Evolutionary conservation across 176 grass and related monocot species (phyloP).

Genomic region (Oryza meridionalis): DNA sequence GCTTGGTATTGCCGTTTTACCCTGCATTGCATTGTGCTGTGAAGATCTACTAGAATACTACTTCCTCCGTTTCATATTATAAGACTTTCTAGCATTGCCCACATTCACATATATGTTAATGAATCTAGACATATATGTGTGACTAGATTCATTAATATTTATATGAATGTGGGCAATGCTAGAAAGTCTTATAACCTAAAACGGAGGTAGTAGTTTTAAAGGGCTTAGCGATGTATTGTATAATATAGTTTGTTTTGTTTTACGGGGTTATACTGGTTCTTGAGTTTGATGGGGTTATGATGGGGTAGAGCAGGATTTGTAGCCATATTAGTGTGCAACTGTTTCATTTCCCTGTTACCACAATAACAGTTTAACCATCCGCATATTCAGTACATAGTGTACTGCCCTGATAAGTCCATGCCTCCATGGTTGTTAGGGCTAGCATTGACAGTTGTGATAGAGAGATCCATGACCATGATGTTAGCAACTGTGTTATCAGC

Average conservation of each 20-base stretch:
- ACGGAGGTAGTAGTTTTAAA: neutral
- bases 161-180: too few relatives aligned
- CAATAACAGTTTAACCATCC: neutral
- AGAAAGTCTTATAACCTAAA: too few relatives aligned
- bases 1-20: neutral
- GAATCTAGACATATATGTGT: too few relatives aligned
- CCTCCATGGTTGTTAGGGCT: neutral
- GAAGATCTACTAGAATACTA: neutral
- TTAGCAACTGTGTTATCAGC: neutral
- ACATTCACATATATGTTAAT: too few relatives aligned
- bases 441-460: neutral
- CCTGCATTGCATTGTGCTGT: neutral
- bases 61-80: too few relatives aligned
- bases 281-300: neutral
- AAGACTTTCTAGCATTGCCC: too few relatives aligned
- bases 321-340: neutral
- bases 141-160: rapidly evolving
- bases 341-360: neutral
- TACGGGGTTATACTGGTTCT: neutral
- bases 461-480: neutral
- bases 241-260: neutral
- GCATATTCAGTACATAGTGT: neutral
- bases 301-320: neutral
- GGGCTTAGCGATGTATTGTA: neutral
- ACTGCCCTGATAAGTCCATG: neutral